A percentile compares a stretch with the other conserved stretches of the same genome.
phyloP scores from a whole-genome alignment of 2,329 filamentous ascomycete species.

The Aspergillus quadricinctus region DNA sequence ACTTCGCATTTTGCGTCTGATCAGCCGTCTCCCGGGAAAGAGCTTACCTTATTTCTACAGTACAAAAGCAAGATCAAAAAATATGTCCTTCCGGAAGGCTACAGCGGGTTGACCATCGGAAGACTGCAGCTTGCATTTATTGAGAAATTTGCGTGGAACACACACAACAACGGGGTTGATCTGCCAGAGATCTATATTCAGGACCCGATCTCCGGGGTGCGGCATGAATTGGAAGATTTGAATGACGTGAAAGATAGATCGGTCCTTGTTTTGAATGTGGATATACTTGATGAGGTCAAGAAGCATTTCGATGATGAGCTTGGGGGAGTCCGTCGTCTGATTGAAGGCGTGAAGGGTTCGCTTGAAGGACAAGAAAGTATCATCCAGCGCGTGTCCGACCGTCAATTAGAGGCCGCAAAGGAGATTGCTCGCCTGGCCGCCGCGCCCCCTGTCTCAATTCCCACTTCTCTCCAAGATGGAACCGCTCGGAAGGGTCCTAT shows the following conservation, averaged over 20 bases:
- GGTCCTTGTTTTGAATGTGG: slow-evolving; percentile 90
- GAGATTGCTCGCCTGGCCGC: slow-evolving; percentile 69
- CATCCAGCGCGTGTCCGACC: slow-evolving; percentile 81
- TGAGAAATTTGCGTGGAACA: slow-evolving; percentile 99
- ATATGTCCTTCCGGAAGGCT: slow-evolving; percentile 80
- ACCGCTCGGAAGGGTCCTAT: slow-evolving; percentile 23
- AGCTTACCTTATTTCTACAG: slow-evolving; percentile 88
- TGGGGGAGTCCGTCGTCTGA: slow-evolving; percentile 69
- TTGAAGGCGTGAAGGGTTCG: slow-evolving; percentile 81
- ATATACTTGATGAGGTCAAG: slow-evolving; percentile 92
- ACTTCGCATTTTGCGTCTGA: slow-evolving; percentile 56
- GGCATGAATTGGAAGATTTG: slow-evolving; percentile 92
- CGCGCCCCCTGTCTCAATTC: slow-evolving; percentile 36
- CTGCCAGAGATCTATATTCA: slow-evolving; percentile 97
- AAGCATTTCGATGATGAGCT: slow-evolving; percentile 92
- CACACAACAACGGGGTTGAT: slow-evolving; percentile 86
- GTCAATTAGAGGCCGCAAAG: slow-evolving; percentile 82
- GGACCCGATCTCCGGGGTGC: slow-evolving; percentile 90
- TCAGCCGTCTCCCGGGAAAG: slow-evolving; percentile 68
- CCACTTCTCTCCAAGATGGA: slow-evolving; percentile 21
- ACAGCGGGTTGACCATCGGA: slow-evolving; percentile 78
- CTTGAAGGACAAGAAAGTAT: slow-evolving; percentile 78
- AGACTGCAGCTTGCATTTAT: slow-evolving; percentile 93
- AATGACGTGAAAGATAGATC: slow-evolving; percentile 90
- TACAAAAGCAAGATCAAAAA: slow-evolving; percentile 98